Evolutionary conservation across 257 asterid genomes (phyloP), one percentile per base, ranked within the genome.

Genomic region (Apocynum venetum): DNA sequence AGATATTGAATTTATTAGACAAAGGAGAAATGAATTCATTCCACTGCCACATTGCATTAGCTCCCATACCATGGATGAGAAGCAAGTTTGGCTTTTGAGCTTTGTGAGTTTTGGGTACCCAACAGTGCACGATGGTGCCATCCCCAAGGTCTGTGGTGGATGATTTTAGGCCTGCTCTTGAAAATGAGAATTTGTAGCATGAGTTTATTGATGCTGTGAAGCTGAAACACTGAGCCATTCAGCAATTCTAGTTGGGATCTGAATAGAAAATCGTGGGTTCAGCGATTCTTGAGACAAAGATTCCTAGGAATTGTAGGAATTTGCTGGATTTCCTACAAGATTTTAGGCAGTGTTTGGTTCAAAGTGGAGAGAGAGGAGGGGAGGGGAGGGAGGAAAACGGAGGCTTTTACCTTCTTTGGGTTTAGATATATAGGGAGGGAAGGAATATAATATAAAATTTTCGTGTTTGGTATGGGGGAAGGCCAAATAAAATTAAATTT

Each of bases 21-120:
- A 93, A 84, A 6, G 97, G 92, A 8, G 93, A 85, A 25, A 91
- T 81, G 87, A 90, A 88, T 46, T 90, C 89, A 80, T 84, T 85
- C 96, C 97, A 91, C 74, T 93, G 98, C 98, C 97, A 94, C 94
- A 92, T 90, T 71, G 97, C 96, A 84, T 92, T 92, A 61, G 97
- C 93, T 70, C 97, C 97, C 36, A 94, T 57, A 1, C 97, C 97
- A 56, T 94, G 98, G 76, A 92, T 85, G 66, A 92, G 90, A 74
- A 94, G 64, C 7, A 92, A 36, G 38, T 81, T 86, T 75, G 93
- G 92, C 74, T 81, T 91, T 1, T 80, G 67, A 56, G 84, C 86
- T 49, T 84, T 81, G 82, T 63, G 91, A 77, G 81, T n/a, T 76
- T 83, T 86, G 72, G 98, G 98, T 0, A 78, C 84, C 98, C 98